Percentiles rank a stretch among this genome's conserved stretches.
These are phyloP conservation scores for Arxiozyma heterogenica DNA, from an alignment of 1,139 yeast genomes.

Conservation along the genomic window DNA sequence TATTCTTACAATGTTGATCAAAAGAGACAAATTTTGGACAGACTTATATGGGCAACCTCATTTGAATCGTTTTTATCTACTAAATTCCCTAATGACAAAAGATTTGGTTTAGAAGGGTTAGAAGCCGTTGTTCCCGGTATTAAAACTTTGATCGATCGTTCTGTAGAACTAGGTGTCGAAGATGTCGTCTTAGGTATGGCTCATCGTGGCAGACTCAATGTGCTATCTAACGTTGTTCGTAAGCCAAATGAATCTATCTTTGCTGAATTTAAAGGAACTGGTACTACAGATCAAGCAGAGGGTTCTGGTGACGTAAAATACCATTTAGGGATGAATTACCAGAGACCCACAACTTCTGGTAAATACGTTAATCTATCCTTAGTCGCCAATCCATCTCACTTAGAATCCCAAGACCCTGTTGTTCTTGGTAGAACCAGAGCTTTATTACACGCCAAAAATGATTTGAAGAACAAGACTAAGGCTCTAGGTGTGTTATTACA, in stretches of 20 bases:
- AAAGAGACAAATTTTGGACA: conserved; percentile 92
- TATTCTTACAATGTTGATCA: conserved; percentile 77
- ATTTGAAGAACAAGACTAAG: conserved; percentile 70
- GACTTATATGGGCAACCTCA: conserved; percentile 92
- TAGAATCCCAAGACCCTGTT: conserved; percentile 98
- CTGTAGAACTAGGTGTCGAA: conserved; percentile 89
- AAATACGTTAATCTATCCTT: conserved; percentile 88
- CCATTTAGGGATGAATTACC: conserved; percentile 98
- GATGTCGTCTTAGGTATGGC: conserved; percentile 99
- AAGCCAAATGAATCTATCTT: conserved; percentile 97
- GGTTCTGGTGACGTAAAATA: conserved; percentile 99
- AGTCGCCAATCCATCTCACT: conserved; percentile 98
- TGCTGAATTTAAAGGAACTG: conserved; percentile 89
- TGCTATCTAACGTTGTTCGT: conserved; percentile 95
- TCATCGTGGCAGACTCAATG: conserved; percentile 97
- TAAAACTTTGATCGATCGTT: conserved; percentile 87
- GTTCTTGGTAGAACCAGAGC: conserved; percentile 98
- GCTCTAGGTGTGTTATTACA: conserved; percentile 90
- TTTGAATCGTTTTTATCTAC: conserved; percentile 88
- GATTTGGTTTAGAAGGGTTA: conserved; percentile 98
- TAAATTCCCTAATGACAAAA: conserved; percentile 96
- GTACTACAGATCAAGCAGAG: conserved; percentile 63
- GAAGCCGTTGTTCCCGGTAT: conserved; percentile 95
- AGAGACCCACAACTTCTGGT: conserved; percentile 98
- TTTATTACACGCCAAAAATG: conserved; percentile 83